Base-by-base conservation (phyloP, 2,329 filamentous ascomycete species). In the Dactylellina sp. region DNA sequence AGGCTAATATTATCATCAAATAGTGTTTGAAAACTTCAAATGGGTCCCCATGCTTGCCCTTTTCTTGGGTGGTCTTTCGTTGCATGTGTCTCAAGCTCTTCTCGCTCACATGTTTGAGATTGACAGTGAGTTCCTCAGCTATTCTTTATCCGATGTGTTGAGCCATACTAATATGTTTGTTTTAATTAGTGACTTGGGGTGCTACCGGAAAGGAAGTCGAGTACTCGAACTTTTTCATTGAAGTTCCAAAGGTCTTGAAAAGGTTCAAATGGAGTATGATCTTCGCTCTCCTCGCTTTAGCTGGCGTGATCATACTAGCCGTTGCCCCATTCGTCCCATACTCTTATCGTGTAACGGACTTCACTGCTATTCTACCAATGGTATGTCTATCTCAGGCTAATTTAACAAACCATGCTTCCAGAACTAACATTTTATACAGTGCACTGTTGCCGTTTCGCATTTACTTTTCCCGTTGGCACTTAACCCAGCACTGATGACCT, bases 61-160 rank as follows among this genome's bases (percentile, higher is more conserved):
- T 80, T 96, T 95, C 84, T 84, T 96, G 16, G 92, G 92, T 59
- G 92, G 92, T 40, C 84, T 95, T 55, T 91, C 89, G 0, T 85
- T 96, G 37, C 91, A 96, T 82, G 87, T 96, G 53, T 91, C 88
- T 28, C 89, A 93, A 80, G 92, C 92, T 0, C 84, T 96, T 35
- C 82, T 95, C 49, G 86, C 88, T 2, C 92, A 96, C 83, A 91
- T 95, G 87, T 91, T 95, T 80, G 88, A 91, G 82, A 88, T 94
- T 79, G 86, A 95, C 81, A 94, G 55, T 71, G 65, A 63, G 61
- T 61, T 32, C 55, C 35, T 11, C 32, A 12, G n/a, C 35, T 44
- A 11, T n/a, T 9, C 28, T 32, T 7, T 5, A 5, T n/a, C 9
- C n/a, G 14, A 1, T 4, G 20, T 40, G 3, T 32, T 28, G 0